These are phyloP conservation scores for Colletotrichum sp. DNA, from an alignment of 2,329 filamentous ascomycete species.

Conservation along the genomic window DNA sequence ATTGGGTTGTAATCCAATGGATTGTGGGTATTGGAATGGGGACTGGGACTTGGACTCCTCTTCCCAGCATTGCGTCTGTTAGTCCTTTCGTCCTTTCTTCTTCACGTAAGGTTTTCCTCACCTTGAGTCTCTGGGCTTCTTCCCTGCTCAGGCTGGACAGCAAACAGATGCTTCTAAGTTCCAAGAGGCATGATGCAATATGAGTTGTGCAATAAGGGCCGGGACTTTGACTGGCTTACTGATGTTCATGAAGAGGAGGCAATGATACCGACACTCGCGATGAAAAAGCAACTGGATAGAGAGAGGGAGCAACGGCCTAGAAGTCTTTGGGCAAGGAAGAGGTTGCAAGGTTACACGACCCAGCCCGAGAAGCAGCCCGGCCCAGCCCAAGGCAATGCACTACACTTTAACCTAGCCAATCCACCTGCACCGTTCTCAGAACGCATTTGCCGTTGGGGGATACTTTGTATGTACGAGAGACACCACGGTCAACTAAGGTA, in stretches of 20 bases:
- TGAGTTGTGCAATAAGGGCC: neutral
- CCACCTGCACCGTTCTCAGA: neutral
- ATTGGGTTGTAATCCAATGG: neutral
- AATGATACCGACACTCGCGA: neutral
- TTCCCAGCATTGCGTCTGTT: neutral
- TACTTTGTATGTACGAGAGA: neutral
- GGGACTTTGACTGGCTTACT: neutral
- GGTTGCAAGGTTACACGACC: neutral
- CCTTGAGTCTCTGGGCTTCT: neutral
- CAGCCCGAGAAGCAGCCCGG: neutral
- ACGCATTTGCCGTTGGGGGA: neutral
- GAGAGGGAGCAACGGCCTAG: neutral
- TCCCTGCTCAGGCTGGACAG: neutral
- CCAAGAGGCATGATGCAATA: neutral
- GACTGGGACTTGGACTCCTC: neutral
- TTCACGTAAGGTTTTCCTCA: slow-evolving; percentile 1
- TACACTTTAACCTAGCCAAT: neutral
- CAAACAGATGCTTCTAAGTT: neutral
- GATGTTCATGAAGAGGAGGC: neutral
- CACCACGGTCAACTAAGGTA: neutral
- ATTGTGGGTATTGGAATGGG: neutral
- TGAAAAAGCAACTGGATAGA: neutral
- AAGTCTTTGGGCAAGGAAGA: neutral
- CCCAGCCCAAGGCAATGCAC: neutral
- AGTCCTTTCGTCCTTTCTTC: slow-evolving; percentile 5